These are phyloP conservation scores for Pisolithus thermaeus DNA, from an alignment of 1,284 basidiomycete species.

Conservation along the genomic window DNA sequence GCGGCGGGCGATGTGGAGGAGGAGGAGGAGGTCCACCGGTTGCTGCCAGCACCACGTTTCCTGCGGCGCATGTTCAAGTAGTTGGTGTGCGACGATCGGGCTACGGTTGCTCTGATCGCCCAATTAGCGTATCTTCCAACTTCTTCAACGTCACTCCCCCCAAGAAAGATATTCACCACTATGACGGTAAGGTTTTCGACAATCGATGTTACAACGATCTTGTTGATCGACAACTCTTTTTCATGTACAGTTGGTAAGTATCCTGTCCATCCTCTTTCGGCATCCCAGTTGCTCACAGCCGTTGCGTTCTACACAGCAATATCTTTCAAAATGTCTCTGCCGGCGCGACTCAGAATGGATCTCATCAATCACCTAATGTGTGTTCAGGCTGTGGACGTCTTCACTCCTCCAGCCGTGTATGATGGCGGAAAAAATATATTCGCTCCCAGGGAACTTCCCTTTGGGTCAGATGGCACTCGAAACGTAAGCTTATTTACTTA, in stretches of 20 bases:
- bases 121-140: constrained; percentile 54
- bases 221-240: constrained; percentile 13
- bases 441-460: constrained; percentile 47
- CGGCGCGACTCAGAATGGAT: constrained; percentile 60
- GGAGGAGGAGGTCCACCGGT: constrained; percentile 19
- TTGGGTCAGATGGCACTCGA: constrained; percentile 41
- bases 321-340: constrained; percentile 59
- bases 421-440: constrained; percentile 78
- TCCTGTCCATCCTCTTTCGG: background rate
- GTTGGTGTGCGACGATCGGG: constrained; percentile 61
- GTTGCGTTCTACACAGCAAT: constrained; percentile 40
- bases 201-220: constrained; percentile 1
- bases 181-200: constrained; percentile 52
- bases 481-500: constrained; percentile 33
- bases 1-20: constrained; percentile 2
- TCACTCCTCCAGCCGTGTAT: constrained; percentile 61
- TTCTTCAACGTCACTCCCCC: constrained; percentile 59
- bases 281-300: background rate
- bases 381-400: constrained; percentile 49
- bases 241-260: constrained; percentile 49
- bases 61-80: constrained; percentile 42
- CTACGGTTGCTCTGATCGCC: constrained; percentile 52
- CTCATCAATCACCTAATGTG: constrained; percentile 57
- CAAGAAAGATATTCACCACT: constrained; percentile 60
- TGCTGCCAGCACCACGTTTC: constrained; percentile 28